Base-by-base conservation (phyloP, 1,284 basidiomycete species). In the Bjerkandera adusta region DNA sequence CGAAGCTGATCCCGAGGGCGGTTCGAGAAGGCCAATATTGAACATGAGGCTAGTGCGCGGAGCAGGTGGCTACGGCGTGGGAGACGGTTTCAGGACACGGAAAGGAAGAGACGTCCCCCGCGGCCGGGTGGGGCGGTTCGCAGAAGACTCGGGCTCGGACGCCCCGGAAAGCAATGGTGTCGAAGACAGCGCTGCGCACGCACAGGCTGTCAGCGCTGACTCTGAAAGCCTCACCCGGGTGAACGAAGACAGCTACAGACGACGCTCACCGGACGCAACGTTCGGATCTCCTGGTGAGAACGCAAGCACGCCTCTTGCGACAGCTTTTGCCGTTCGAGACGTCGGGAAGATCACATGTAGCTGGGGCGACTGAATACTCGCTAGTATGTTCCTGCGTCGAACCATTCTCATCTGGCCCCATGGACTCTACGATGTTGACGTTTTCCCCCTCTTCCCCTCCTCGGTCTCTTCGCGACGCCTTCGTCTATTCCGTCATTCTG, bases 301-400 rank as follows among this genome's bases (percentile, higher is more conserved):
- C 48, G 27, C 27, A 24, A 22, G 29, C 12, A 34, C 22, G 21
- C 25, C 38, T 38, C 22, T 41, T n/a, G 52, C 51, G 32, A 47
- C 53, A 12, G 52, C 53, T n/a, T 57, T 61, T 52, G 52, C 48
- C 30, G 57, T 63, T 36, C 54, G 55, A 39, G 58, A 57, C 43
- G 58, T 63, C 34, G 63, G 61, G 30, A 62, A 59, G 39, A 59
- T 64, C 43, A 55, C 63, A 16, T 57, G 61, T 45, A 64, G 63
- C 48, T 64, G 63, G 63, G 60, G 60, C 35, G 63, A 64, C 43
- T 63, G n/a, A n/a, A n/a, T n/a, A n/a, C n/a, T n/a, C n/a, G n/a
- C n/a, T n/a, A n/a, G n/a, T n/a, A n/a, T n/a, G n/a, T n/a, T n/a
- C n/a, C n/a, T n/a, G n/a, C n/a, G n/a, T n/a, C n/a, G n/a, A n/a